phyloP scores from a whole-genome alignment of 305 asterid genomes.

The Rubia tinctorum region DNA sequence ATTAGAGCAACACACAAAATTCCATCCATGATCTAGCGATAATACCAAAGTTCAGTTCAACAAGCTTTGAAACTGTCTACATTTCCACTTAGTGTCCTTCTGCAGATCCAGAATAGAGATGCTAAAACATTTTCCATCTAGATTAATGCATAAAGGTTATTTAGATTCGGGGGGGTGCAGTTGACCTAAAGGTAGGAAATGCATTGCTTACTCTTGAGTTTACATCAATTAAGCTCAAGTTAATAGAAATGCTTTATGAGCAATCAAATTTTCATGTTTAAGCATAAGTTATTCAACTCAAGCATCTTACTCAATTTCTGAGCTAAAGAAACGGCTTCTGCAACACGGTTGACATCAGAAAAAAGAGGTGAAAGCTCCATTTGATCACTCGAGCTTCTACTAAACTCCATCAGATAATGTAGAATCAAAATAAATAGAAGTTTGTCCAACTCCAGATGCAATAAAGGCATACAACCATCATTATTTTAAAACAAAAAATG shows the following conservation, averaged over 20 bases:
- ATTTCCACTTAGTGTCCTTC: not conserved
- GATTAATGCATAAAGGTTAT: not conserved
- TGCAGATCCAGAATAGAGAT: not conserved
- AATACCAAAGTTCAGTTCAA: not conserved
- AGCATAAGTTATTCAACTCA: not conserved
- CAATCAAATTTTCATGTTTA: not conserved
- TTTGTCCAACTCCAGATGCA: no score
- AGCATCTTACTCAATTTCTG: conserved; percentile 85
- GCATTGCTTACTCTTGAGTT: no score
- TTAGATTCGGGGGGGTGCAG: not conserved
- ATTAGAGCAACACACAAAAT: not conserved
- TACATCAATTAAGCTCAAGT: no score
- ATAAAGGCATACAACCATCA: not conserved
- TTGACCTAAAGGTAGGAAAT: no score
- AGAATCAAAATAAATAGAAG: conserved; percentile 13
- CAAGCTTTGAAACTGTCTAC: not conserved
- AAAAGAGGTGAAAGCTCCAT: conserved; percentile 97
- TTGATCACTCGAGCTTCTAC: conserved; percentile 95
- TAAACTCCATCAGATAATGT: conserved; percentile 96
- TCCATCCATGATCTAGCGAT: not conserved
- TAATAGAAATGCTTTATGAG: not conserved
- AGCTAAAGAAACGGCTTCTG: conserved; percentile 98
- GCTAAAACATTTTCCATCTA: no score
- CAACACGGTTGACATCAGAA: conserved; percentile 96
- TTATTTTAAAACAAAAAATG: no score